A percentile compares a stretch with the other conserved stretches of the same genome.
These are phyloP conservation scores for Cotoneaster glaucophyllus DNA, from an alignment of 306 rosid genomes.

Conservation along the genomic window DNA sequence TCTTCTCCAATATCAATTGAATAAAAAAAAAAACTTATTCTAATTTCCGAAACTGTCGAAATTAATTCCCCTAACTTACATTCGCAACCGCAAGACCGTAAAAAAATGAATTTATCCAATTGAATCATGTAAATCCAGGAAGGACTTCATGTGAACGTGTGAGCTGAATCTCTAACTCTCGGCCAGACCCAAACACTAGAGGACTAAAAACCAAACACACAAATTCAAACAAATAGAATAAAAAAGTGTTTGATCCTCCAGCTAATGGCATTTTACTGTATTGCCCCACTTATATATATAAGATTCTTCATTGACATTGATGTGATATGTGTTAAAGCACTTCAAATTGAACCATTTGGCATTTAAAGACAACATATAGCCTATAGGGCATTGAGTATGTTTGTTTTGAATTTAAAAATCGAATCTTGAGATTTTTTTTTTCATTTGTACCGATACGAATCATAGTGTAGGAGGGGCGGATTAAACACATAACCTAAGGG, in stretches of 20 bases:
- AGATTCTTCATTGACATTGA: neutral
- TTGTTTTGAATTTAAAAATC: neutral
- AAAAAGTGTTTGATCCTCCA: neutral
- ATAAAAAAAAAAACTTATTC: too few relatives aligned
- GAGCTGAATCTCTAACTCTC: neutral
- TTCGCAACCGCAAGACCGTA: neutral
- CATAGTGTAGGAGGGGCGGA: neutral
- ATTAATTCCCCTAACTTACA: neutral
- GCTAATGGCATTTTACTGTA: neutral
- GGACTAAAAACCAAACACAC: conserved; percentile 1
- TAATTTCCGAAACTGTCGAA: neutral
- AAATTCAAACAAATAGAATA: neutral
- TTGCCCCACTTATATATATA: neutral
- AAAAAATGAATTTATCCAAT: too few relatives aligned
- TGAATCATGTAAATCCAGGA: neutral
- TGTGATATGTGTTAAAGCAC: neutral
- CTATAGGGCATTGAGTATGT: neutral
- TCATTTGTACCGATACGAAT: neutral
- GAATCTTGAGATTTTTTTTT: neutral
- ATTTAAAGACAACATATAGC: neutral
- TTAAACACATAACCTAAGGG: neutral
- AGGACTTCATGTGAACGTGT: conserved; percentile 1
- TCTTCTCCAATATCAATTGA: neutral
- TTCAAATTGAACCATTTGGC: neutral
- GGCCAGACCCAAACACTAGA: neutral